These are phyloP conservation scores for Crucibulum laeve DNA, from an alignment of 768 basidiomycete species.

Conservation along the genomic window DNA sequence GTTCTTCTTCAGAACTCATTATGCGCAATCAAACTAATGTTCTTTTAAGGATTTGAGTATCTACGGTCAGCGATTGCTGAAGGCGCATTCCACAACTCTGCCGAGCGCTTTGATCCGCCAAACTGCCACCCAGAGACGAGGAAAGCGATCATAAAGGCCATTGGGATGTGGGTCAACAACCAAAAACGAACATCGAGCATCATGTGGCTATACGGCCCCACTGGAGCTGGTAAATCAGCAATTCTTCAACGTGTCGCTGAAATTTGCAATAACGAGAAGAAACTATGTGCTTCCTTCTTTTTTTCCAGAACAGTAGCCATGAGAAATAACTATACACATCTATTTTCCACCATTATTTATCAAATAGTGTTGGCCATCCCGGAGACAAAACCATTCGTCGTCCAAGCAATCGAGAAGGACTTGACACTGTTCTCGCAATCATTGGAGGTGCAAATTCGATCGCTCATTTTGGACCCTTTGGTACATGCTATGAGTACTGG, in stretches of 20 bases:
- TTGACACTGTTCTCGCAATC: too few species aligned
- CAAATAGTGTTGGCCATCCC: slow-evolving; percentile 12
- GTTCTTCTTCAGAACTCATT: too few species aligned
- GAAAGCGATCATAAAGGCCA: slow-evolving; percentile 4
- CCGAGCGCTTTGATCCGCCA: slow-evolving; percentile 11
- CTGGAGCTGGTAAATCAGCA: slow-evolving; percentile 20
- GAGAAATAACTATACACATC: not conserved
- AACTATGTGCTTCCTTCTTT: slow-evolving; percentile 14
- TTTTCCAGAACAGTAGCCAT: slow-evolving; percentile 8
- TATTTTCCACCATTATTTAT: slow-evolving; percentile 16
- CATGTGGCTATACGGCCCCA: slow-evolving; percentile 16
- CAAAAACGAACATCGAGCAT: not conserved
- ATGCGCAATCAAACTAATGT: too few species aligned
- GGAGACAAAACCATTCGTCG: not conserved
- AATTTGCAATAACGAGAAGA: not conserved
- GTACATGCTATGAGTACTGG: too few species aligned
- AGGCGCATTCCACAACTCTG: slow-evolving; percentile 10
- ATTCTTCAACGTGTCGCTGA: slow-evolving; percentile 25
- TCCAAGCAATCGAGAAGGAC: not conserved
- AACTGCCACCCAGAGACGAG: slow-evolving; percentile 15
- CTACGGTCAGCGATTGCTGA: too few species aligned
- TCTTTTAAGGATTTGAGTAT: too few species aligned
- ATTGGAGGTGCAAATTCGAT: too few species aligned
- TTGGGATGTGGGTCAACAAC: slow-evolving; percentile 8
- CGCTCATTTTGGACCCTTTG: not conserved